Percentiles rank a stretch among this genome's conserved stretches.
These are phyloP conservation scores for Diatrype stigma DNA, from an alignment of 2,329 filamentous ascomycete genomes.

Conservation along the genomic window DNA sequence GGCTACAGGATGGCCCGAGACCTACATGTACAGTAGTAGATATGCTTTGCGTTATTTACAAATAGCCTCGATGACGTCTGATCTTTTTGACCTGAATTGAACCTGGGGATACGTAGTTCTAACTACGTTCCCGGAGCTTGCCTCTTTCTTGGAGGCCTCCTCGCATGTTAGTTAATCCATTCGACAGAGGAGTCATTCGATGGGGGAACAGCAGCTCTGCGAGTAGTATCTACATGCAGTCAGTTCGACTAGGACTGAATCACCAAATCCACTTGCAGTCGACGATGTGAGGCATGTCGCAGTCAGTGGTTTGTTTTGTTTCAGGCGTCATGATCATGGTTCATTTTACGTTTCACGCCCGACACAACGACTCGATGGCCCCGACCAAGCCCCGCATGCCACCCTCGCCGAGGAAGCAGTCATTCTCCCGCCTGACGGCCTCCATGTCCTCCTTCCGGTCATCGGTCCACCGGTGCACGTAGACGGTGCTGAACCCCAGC, in stretches of 20 bases:
- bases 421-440: constrained; percentile 34
- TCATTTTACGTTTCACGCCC: no score
- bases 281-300: neutral
- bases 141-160: neutral
- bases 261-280: no score
- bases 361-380: constrained; percentile 7
- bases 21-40: neutral
- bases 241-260: no score
- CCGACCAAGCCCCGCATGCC: constrained; percentile 13
- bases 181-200: no score
- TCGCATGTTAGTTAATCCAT: neutral
- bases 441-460: constrained; percentile 45
- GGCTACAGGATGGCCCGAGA: constrained; percentile 6
- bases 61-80: neutral
- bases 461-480: constrained; percentile 50
- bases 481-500: constrained; percentile 47
- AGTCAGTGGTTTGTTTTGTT: no score
- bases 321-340: neutral
- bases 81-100: no score
- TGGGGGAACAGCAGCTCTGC: no score
- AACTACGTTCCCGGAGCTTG: neutral
- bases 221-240: no score
- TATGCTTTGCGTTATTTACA: neutral
- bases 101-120: no score
- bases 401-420: constrained; percentile 22